Conservation (phyloP, 768 basidiomycete genomes). For the Leccinum fibrillosum region DNA sequence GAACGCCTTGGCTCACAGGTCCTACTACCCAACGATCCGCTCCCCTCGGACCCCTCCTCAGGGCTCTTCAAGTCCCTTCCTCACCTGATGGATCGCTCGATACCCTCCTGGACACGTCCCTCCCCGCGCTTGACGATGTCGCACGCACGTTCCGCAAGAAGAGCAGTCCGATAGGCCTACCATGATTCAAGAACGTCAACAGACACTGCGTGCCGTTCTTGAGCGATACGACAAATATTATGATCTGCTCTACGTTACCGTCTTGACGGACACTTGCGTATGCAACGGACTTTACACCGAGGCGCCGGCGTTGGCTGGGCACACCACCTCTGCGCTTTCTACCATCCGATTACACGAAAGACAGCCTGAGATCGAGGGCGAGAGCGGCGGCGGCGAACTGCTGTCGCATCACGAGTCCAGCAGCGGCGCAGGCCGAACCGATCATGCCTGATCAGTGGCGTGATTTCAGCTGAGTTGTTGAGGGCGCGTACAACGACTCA, state of each 20-base stretch:
- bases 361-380: background rate
- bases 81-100: slow-evolving; percentile 74
- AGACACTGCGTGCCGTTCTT: too few relatives aligned
- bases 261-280: too few relatives aligned
- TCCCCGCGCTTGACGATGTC: slow-evolving; percentile 75
- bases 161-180: slow-evolving; percentile 45
- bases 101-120: slow-evolving; percentile 56
- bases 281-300: slow-evolving; percentile 62
- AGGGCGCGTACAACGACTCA: too few relatives aligned
- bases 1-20: slow-evolving; percentile 73
- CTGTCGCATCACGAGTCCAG: slow-evolving; percentile 36
- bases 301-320: slow-evolving; percentile 79
- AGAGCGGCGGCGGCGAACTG: slow-evolving; percentile 18
- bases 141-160: slow-evolving; percentile 68
- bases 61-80: slow-evolving; percentile 70
- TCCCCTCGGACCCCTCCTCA: slow-evolving; percentile 64
- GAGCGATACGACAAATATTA: too few relatives aligned
- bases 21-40: slow-evolving; percentile 71
- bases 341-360: slow-evolving; percentile 33
- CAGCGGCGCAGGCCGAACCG: slow-evolving; percentile 26
- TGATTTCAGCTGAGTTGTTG: too few relatives aligned
- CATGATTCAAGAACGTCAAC: slow-evolving; percentile 66
- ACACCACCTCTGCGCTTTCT: slow-evolving; percentile 47
- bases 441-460: too few relatives aligned
- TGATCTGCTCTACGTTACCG: too few relatives aligned